phyloP scores from a whole-genome alignment of 1,284 basidiomycete genomes.

The Retiboletus flavoniger region DNA sequence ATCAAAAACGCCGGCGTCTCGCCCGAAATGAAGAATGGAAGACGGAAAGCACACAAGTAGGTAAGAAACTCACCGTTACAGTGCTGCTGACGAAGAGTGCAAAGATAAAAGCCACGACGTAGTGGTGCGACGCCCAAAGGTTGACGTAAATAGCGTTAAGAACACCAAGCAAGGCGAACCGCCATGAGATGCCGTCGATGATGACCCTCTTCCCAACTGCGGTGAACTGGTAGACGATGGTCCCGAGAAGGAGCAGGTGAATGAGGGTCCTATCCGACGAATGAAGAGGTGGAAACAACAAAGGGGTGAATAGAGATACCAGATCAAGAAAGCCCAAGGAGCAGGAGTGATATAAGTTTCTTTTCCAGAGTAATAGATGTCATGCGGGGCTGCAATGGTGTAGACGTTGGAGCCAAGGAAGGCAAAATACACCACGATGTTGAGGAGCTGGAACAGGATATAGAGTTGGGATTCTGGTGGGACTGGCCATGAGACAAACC shows the following conservation, averaged over 20 bases:
- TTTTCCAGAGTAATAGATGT: slow-evolving; percentile 68
- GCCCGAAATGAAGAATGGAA: slow-evolving; percentile 15
- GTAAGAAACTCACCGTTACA: slow-evolving; percentile 56
- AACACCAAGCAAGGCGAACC: slow-evolving; percentile 81
- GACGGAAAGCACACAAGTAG: background rate
- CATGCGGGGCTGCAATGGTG: slow-evolving; percentile 70
- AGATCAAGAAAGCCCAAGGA: slow-evolving; percentile 83
- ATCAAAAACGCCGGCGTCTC: slow-evolving; percentile 6
- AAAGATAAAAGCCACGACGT: slow-evolving; percentile 81
- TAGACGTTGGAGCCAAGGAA: slow-evolving; percentile 91
- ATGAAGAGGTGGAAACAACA: slow-evolving; percentile 18
- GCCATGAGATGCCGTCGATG: slow-evolving; percentile 85
- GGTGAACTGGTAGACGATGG: slow-evolving; percentile 88
- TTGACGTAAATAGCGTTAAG: slow-evolving; percentile 86
- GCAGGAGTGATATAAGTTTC: slow-evolving; percentile 90
- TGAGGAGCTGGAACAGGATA: slow-evolving; percentile 54
- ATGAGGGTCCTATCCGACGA: slow-evolving; percentile 64
- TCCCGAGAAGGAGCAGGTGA: slow-evolving; percentile 84
- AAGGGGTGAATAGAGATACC: slow-evolving; percentile 43
- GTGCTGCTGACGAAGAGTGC: slow-evolving; percentile 81
- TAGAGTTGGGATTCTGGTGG: background rate
- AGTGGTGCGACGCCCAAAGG: slow-evolving; percentile 71
- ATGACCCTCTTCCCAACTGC: slow-evolving; percentile 76
- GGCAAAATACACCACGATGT: slow-evolving; percentile 75
- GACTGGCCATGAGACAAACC: slow-evolving; percentile 38